phyloP scores from a whole-genome alignment of 2,329 filamentous ascomycete species.

The Ceratocystis ficicola region DNA sequence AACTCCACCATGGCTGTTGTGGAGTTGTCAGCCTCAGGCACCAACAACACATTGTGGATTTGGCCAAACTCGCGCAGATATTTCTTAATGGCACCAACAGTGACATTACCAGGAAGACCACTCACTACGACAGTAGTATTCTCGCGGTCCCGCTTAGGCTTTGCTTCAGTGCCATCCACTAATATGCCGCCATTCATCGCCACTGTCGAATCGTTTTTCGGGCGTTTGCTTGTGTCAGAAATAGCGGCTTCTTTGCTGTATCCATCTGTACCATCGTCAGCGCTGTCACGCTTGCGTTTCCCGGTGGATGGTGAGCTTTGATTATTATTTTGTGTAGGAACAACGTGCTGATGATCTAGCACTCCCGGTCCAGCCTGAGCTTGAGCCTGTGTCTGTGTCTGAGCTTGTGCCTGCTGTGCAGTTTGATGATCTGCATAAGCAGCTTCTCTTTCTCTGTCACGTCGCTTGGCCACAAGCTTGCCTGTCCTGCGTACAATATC shows the following conservation, averaged over 20 bases:
- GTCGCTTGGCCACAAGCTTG: constrained; percentile 50
- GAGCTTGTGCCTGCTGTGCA: constrained; percentile 24
- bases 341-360: constrained; percentile 1
- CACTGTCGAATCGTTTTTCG: constrained; percentile 35
- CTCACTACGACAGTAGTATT: constrained; percentile 74
- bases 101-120: constrained; percentile 58
- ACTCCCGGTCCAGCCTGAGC: not conserved
- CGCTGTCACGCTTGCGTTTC: constrained; percentile 66
- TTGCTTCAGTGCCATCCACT: constrained; percentile 23
- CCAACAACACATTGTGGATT: constrained; percentile 63
- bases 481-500: constrained; percentile 59
- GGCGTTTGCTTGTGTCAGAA: constrained; percentile 47
- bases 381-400: constrained; percentile 19
- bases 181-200: not conserved
- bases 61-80: constrained; percentile 88
- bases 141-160: constrained; percentile 71
- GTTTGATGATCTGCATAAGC: constrained; percentile 33
- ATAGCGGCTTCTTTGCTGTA: constrained; percentile 33
- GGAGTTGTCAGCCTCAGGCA: constrained; percentile 49
- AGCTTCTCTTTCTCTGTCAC: constrained; percentile 52
- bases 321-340: not conserved
- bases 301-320: constrained; percentile 32
- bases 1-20: constrained; percentile 76
- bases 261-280: constrained; percentile 25
- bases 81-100: constrained; percentile 63